Conservation (phyloP, 371 early-diverging fungal species). For the Mortierella sp. region DNA sequence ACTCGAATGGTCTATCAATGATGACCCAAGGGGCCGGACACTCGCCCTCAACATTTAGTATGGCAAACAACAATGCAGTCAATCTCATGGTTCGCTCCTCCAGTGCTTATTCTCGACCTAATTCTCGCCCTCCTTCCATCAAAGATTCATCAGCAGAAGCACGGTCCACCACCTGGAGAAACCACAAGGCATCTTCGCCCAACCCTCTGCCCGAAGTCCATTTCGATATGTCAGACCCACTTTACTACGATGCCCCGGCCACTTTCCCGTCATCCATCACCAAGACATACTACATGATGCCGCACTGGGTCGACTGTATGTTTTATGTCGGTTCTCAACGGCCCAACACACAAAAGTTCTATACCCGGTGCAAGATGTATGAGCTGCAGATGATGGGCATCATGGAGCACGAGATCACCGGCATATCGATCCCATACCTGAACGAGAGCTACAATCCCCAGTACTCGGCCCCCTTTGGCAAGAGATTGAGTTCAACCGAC, state of each 20-base stretch:
- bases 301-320: conserved; percentile 94
- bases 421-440: conserved; percentile 69
- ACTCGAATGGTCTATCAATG: conserved; percentile 21
- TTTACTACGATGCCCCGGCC: conserved; percentile 62
- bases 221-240: conserved; percentile 64
- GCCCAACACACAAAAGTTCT: conserved; percentile 66
- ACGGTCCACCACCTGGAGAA: conserved; percentile 45
- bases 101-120: conserved; percentile 37
- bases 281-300: conserved; percentile 78
- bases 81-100: conserved; percentile 40
- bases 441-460: conserved; percentile 51
- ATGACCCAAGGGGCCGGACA: conserved; percentile 28
- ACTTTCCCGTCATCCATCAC: conserved; percentile 53
- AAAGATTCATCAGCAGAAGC: conserved; percentile 39
- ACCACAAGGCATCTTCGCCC: conserved; percentile 20
- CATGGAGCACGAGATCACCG: conserved; percentile 74
- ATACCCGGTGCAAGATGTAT: conserved; percentile 84
- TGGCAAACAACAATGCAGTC: conserved; percentile 28
- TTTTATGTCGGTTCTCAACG: conserved; percentile 79
- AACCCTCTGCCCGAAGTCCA: conserved; percentile 40
- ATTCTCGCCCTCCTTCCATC: conserved; percentile 37
- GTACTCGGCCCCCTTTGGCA: conserved; percentile 26
- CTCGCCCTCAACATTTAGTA: conserved; percentile 33
- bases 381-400: conserved; percentile 87
- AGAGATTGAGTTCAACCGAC: conserved; percentile 34